A percentile compares a stretch with the other conserved stretches of the same genome.
These are phyloP conservation scores for Mortierella sp. DNA, from an alignment of 371 early-diverging fungal genomes.

Conservation along the genomic window DNA sequence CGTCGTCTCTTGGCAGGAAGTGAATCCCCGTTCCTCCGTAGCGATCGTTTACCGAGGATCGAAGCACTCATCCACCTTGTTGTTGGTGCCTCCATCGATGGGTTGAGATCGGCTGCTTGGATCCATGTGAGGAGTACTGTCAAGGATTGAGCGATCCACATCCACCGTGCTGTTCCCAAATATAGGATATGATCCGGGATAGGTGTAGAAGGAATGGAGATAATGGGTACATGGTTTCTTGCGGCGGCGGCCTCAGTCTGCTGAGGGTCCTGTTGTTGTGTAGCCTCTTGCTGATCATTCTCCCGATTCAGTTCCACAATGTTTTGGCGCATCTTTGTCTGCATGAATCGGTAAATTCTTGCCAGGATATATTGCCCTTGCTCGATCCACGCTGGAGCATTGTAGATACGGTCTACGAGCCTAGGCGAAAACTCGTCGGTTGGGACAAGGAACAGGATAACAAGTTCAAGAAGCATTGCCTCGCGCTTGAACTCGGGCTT, in stretches of 20 bases:
- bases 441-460: slow-evolving; percentile 39
- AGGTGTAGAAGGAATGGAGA: slow-evolving; percentile 14
- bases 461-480: slow-evolving; percentile 24
- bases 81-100: slow-evolving; percentile 17
- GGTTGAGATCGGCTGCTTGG: slow-evolving; percentile 29
- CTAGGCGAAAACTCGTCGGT: slow-evolving; percentile 48
- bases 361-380: slow-evolving; percentile 31
- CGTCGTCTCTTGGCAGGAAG: slow-evolving; percentile 16
- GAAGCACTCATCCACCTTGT: not conserved
- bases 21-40: not conserved
- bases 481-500: slow-evolving; percentile 22
- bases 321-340: slow-evolving; percentile 16
- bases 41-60: slow-evolving; percentile 8
- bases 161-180: slow-evolving; percentile 36
- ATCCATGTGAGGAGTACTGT: slow-evolving; percentile 29
- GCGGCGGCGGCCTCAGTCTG: too few species aligned
- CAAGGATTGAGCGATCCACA: slow-evolving; percentile 39
- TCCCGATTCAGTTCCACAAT: slow-evolving; percentile 2
- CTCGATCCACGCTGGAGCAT: slow-evolving; percentile 25
- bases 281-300: not conserved
- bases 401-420: slow-evolving; percentile 17
- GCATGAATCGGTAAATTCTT: slow-evolving; percentile 23
- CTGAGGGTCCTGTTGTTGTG: not conserved
- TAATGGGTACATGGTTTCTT: not conserved
- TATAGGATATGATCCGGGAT: slow-evolving; percentile 24